These are phyloP conservation scores for Atkinsonella hypoxylon DNA, from an alignment of 2,329 filamentous ascomycete genomes.

Conservation along the genomic window DNA sequence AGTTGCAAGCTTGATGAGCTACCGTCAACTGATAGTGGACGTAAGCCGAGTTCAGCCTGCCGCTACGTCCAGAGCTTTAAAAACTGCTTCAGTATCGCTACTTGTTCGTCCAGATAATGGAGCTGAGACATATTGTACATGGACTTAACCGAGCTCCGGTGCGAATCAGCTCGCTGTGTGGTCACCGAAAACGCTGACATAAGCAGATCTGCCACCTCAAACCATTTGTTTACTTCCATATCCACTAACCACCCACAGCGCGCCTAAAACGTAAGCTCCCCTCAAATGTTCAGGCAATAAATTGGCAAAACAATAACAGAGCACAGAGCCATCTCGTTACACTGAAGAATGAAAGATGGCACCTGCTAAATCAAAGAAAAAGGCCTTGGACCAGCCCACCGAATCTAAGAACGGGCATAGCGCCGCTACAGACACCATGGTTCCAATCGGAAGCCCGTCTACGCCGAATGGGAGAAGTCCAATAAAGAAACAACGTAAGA, in stretches of 20 bases:
- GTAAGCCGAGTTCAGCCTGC: constrained; percentile 36
- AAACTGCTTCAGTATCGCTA: constrained; percentile 10
- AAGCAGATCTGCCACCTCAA: constrained; percentile 1
- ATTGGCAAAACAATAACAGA: neutral
- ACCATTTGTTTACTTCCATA: constrained; percentile 28
- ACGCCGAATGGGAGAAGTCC: constrained; percentile 42
- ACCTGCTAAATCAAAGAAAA: constrained; percentile 29
- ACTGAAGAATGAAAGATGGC: constrained; percentile 28
- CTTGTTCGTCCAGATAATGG: neutral
- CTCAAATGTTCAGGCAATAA: neutral
- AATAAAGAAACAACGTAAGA: constrained; percentile 47
- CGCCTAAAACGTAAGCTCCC: neutral
- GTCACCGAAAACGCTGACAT: constrained; percentile 5
- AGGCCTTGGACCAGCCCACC: constrained; percentile 14
- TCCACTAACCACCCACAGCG: constrained; percentile 11
- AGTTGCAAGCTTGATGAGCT: constrained; percentile 5
- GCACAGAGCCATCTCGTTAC: neutral
- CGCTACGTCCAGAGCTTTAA: neutral
- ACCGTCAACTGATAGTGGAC: constrained; percentile 11
- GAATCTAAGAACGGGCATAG: constrained; percentile 8
- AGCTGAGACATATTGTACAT: constrained; percentile 8
- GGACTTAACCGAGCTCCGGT: neutral
- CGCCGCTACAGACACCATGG: constrained; percentile 11
- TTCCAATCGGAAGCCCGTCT: constrained; percentile 20
- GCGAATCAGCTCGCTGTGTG: neutral